Conservation (phyloP, 805 yeast genomes). For the Candida railenensis region DNA sequence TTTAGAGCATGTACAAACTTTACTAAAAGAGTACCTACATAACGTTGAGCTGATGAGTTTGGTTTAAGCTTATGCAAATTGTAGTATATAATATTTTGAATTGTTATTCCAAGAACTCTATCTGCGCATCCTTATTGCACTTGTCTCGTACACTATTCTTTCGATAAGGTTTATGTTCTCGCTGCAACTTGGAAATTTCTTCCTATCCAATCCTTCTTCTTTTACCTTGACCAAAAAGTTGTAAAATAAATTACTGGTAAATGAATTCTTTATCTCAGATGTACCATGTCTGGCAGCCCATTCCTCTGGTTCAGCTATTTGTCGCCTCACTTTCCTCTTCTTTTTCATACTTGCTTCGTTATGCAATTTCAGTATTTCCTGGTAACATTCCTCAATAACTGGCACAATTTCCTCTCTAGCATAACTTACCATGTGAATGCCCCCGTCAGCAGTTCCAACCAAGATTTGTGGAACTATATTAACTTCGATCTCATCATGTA, state of each 20-base stretch:
- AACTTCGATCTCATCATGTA: not conserved
- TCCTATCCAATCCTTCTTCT: conserved; percentile 5
- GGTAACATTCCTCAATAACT: not conserved
- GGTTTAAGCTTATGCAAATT: no score
- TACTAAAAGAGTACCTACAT: no score
- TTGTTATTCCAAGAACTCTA: conserved; percentile 3
- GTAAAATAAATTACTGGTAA: not conserved
- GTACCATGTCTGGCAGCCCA: no score
- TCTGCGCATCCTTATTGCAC: not conserved
- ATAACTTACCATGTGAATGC: conserved; percentile 14
- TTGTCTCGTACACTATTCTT: conserved; percentile 12
- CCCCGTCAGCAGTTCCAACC: conserved; percentile 31
- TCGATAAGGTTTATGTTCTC: conserved; percentile 13
- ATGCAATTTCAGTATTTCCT: not conserved
- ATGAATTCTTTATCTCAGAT: not conserved
- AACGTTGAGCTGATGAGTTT: no score
- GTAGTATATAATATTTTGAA: no score
- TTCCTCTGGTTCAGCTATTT: not conserved
- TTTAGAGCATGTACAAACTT: no score
- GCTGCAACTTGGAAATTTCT: conserved; percentile 12
- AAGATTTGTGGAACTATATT: conserved; percentile 6
- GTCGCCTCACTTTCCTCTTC: not conserved
- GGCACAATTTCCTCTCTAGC: not conserved
- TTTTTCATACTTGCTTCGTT: not conserved
- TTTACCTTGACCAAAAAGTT: not conserved